A percentile compares a stretch with the other conserved stretches of the same genome.
These are phyloP conservation scores for Echeveria elegans DNA, from an alignment of 164 flowering plant species.

Conservation along the genomic window DNA sequence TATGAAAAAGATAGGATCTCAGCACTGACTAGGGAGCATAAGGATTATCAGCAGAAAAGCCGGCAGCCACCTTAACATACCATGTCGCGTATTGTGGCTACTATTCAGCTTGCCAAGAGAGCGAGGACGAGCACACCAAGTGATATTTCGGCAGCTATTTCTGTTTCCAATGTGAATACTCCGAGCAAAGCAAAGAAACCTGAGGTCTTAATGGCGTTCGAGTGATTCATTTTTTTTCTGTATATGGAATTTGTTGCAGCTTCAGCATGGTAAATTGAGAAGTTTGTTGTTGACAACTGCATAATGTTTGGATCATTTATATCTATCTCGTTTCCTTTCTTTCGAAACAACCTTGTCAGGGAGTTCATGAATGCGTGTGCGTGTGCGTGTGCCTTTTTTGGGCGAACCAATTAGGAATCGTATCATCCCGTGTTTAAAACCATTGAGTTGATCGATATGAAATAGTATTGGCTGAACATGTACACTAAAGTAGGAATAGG, in stretches of 20 bases:
- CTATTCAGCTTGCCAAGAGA: slow-evolving; percentile 40
- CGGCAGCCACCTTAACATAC: slow-evolving; percentile 78
- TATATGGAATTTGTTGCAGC: background rate
- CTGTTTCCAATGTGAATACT: slow-evolving; percentile 17
- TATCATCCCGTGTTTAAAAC: too few species aligned
- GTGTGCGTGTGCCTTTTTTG: too few species aligned
- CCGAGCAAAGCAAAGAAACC: slow-evolving; percentile 86
- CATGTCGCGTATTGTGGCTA: slow-evolving; percentile 58
- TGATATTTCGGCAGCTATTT: slow-evolving; percentile 22
- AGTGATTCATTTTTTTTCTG: slow-evolving; percentile 29
- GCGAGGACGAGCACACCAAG: slow-evolving; percentile 38
- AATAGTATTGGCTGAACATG: too few species aligned
- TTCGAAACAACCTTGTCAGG: too few species aligned
- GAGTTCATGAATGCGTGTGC: too few species aligned
- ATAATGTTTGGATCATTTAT: background rate
- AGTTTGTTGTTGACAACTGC: background rate
- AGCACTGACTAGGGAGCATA: too few species aligned
- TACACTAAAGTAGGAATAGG: too few species aligned
- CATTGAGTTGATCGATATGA: too few species aligned
- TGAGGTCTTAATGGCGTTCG: slow-evolving; percentile 72
- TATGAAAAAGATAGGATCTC: slow-evolving; percentile 48
- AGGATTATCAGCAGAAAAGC: too few species aligned
- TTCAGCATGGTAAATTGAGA: background rate
- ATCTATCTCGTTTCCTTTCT: too few species aligned
- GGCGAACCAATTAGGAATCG: too few species aligned